phyloP scores from a whole-genome alignment of 2,329 filamentous ascomycete species.

The Chaetoscypha palmicola region DNA sequence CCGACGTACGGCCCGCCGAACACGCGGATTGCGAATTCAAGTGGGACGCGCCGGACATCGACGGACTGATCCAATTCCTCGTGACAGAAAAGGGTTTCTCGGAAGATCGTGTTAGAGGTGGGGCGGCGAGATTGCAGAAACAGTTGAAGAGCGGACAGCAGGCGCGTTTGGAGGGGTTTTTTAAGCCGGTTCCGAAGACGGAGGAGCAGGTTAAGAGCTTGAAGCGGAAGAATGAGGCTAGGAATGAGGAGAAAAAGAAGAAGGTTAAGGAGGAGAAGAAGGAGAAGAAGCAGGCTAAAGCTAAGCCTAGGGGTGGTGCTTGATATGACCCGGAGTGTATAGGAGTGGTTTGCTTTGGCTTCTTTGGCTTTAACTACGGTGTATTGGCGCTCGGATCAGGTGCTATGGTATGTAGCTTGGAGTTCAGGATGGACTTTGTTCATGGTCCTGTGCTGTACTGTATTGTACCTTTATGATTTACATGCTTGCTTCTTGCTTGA shows the following conservation, averaged over 20 bases:
- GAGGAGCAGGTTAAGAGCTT: conserved; percentile 75
- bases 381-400: no score
- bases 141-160: conserved; percentile 88
- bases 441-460: no score
- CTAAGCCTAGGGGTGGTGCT: conserved; percentile 59
- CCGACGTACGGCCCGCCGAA: conserved; percentile 78
- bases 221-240: conserved; percentile 92
- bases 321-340: conserved; percentile 7
- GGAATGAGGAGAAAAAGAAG: conserved; percentile 89
- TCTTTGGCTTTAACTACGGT: background rate
- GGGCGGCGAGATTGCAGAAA: conserved; percentile 74
- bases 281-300: conserved; percentile 86
- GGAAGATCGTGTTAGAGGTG: conserved; percentile 82
- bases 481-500: no score
- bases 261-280: conserved; percentile 91
- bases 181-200: conserved; percentile 86
- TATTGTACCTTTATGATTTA: no score
- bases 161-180: conserved; percentile 88
- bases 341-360: background rate
- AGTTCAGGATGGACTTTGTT: no score
- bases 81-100: conserved; percentile 95
- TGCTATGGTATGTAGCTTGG: no score
- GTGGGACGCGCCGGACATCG: conserved; percentile 89
- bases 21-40: conserved; percentile 91
- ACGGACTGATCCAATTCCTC: conserved; percentile 82